Evolutionary conservation across 2,329 filamentous ascomycete genomes (phyloP), one percentile per base, ranked within the genome.

Genomic region (Mycosphaerella sp.): DNA sequence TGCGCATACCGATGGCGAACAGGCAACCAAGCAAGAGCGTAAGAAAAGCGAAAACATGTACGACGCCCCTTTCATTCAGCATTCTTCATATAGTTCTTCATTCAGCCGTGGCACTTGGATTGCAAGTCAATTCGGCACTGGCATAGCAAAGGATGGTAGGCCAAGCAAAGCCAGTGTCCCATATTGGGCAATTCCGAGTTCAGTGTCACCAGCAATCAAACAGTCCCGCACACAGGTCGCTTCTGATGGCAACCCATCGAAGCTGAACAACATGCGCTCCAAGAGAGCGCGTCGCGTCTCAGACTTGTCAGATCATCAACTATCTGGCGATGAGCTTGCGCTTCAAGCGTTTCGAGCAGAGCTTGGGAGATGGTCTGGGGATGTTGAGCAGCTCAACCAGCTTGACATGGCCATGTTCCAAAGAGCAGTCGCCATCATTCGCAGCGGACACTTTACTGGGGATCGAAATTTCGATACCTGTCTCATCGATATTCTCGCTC

Each of bases 11-110:
- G 64, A 64, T 32, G 44, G 48, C 40, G 59, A 62, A 40, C 45
- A 59, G 23, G 53, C 60, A 4, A 61, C 54, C 54, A 67, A 63
- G 61, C 63, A 64, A 55, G 62, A 66, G 55, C 61, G 57, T 21
- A 64, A 67, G 54, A 63, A 59, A 45, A 63, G 56, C 54, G 58
- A 60, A 47, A 69, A 68, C 58, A 69, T 68, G 66, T 67, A 68
- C 55, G 66, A 55, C 40, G 47, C 51, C 54, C 52, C 59, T 54
- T 55, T 48, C 55, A 8, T 43, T 53, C 41, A 59, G 17, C 42
- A 39, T 43, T 21, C 42, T 40, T 42, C 44, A n/a, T 48, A 47
- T 44, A 39, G 55, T 43, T 56, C 58, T 36, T 50, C 53, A 17
- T 62, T 62, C 43, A 52, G 46, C 45, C 57, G 47, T 40, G 42